Conservation (phyloP, 2,329 filamentous ascomycete genomes). For the Sporothrix variecibatus region DNA sequence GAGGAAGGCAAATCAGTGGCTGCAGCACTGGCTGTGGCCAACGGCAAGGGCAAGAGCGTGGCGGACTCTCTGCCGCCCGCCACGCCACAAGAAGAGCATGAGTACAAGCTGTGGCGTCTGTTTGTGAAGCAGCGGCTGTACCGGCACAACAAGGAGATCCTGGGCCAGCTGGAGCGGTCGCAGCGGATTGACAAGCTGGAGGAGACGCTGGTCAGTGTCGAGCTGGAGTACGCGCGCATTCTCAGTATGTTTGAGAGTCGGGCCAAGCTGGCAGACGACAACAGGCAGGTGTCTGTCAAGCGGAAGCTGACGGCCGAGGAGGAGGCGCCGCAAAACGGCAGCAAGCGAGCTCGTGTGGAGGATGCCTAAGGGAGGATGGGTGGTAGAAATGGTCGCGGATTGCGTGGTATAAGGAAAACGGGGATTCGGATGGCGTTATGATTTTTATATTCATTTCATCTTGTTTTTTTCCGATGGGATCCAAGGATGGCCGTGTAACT, state of each 20-base stretch:
- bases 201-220: constrained; percentile 66
- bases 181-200: constrained; percentile 74
- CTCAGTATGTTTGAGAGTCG: constrained; percentile 52
- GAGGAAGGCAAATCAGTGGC: constrained; percentile 23
- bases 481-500: background rate
- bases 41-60: constrained; percentile 26
- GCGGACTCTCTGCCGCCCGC: constrained; percentile 36
- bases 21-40: constrained; percentile 14
- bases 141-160: constrained; percentile 69
- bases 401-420: background rate
- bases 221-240: constrained; percentile 71
- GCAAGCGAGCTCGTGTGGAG: constrained; percentile 24
- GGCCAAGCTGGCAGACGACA: constrained; percentile 34
- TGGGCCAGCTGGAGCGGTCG: constrained; percentile 66
- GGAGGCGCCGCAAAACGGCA: constrained; percentile 28
- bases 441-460: background rate
- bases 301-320: constrained; percentile 33
- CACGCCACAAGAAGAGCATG: constrained; percentile 59
- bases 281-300: constrained; percentile 18
- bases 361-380: background rate
- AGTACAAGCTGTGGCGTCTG: constrained; percentile 71
- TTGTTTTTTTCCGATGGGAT: background rate
- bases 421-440: background rate
- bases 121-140: constrained; percentile 78
- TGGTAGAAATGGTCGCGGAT: background rate